These are phyloP conservation scores for Graphium sp. DNA, from an alignment of 2,329 filamentous ascomycete genomes.

Conservation along the genomic window DNA sequence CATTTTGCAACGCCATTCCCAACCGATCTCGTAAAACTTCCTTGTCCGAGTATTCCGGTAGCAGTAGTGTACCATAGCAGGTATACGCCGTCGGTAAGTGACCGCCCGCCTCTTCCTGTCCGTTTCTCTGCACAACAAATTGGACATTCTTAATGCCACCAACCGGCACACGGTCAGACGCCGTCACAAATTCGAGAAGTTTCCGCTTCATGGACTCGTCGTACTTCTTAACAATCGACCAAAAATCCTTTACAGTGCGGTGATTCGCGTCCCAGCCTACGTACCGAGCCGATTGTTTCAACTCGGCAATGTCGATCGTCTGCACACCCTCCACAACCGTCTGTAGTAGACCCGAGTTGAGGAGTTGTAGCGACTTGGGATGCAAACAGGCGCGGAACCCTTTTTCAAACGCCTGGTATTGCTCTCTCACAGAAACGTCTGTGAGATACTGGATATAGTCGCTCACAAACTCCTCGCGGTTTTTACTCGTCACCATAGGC, in stretches of 20 bases:
- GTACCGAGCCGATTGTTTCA: slow-evolving; percentile 59
- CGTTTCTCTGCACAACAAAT: slow-evolving; percentile 70
- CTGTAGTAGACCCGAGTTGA: slow-evolving; percentile 55
- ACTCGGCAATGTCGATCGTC: slow-evolving; percentile 59
- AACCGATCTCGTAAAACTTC: slow-evolving; percentile 60
- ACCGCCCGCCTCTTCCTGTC: slow-evolving; percentile 36
- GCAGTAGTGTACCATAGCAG: slow-evolving; percentile 74
- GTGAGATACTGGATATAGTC: slow-evolving; percentile 80
- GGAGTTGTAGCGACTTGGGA: slow-evolving; percentile 51
- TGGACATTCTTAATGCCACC: slow-evolving; percentile 68
- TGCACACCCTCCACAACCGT: slow-evolving; percentile 69
- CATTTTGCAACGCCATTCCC: slow-evolving; percentile 73
- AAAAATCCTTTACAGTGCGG: slow-evolving; percentile 62
- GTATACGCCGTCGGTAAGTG: slow-evolving; percentile 77
- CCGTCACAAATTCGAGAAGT: slow-evolving; percentile 87
- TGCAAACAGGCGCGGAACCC: slow-evolving; percentile 69
- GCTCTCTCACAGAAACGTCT: slow-evolving; percentile 56
- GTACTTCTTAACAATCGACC: slow-evolving; percentile 58
- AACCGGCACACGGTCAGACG: slow-evolving; percentile 76
- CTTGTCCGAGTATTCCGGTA: slow-evolving; percentile 65
- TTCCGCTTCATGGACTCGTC: slow-evolving; percentile 53
- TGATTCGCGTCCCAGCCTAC: slow-evolving; percentile 62
- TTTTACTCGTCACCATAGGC: slow-evolving; percentile 63
- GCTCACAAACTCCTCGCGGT: slow-evolving; percentile 60
- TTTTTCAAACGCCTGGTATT: slow-evolving; percentile 63